Percentiles rank a stretch among this genome's conserved stretches.
Evolutionary conservation across 306 rosid genomes (phyloP).

Genomic region (Rosa chinensis): DNA sequence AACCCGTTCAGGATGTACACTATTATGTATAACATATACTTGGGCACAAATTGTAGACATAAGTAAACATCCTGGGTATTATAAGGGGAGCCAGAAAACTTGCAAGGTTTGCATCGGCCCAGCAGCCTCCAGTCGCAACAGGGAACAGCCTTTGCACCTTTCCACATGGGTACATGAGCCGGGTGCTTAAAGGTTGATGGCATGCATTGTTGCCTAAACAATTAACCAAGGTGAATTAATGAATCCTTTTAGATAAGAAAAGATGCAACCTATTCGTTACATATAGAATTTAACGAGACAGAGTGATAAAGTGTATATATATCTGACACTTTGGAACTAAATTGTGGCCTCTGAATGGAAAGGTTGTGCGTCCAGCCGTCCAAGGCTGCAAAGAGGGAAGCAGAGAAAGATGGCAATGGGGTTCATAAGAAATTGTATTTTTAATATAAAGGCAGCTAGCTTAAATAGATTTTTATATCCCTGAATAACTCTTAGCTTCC

Average conservation of each 20-base stretch:
- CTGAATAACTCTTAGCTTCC: too few species aligned
- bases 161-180: constrained; percentile 99
- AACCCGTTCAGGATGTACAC: too few species aligned
- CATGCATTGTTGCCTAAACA: constrained; percentile 73
- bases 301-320: neutral
- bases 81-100: constrained; percentile 26
- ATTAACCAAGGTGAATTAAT: neutral
- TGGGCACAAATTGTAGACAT: too few species aligned
- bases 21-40: too few species aligned
- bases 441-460: too few species aligned
- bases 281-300: neutral
- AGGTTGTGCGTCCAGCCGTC: constrained; percentile 66
- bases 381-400: constrained; percentile 70
- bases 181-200: constrained; percentile 98
- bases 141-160: constrained; percentile 98
- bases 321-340: constrained; percentile 88
- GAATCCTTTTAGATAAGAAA: constrained; percentile 9
- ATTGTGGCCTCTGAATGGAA: constrained; percentile 97
- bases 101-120: constrained; percentile 97
- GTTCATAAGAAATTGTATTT: constrained; percentile 67
- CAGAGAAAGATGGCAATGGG: constrained; percentile 56
- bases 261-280: neutral
- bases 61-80: neutral
- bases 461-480: too few species aligned
- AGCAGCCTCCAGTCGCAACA: constrained; percentile 88